These are phyloP conservation scores for Metarhizium sp. DNA, from an alignment of 2,329 filamentous ascomycete genomes.

Conservation along the genomic window DNA sequence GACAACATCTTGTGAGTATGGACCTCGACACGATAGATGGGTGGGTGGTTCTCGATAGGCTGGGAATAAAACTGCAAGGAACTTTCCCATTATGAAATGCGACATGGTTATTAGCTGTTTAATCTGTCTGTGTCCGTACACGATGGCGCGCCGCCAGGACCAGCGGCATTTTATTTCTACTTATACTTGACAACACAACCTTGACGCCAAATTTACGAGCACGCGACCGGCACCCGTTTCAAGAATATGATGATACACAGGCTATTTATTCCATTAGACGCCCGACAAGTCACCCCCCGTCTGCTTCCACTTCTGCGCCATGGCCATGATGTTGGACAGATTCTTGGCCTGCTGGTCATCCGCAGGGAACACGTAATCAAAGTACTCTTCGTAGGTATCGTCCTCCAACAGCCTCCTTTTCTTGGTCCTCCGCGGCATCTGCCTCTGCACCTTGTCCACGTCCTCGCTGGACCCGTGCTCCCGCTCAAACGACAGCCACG, in stretches of 20 bases:
- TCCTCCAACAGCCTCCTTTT: conserved; percentile 87
- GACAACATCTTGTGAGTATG: too few relatives aligned
- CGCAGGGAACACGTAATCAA: conserved; percentile 94
- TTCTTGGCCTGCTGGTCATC: conserved; percentile 83
- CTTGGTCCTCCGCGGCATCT: conserved; percentile 92
- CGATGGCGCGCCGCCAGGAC: too few relatives aligned
- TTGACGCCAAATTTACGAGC: too few relatives aligned
- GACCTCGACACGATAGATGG: too few relatives aligned
- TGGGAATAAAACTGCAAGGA: too few relatives aligned
- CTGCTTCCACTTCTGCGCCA: conserved; percentile 82
- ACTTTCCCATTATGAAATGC: too few relatives aligned
- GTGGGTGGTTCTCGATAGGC: too few relatives aligned
- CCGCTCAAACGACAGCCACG: conserved; percentile 87
- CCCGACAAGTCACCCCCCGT: conserved; percentile 28
- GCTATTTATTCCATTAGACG: conserved; percentile 9
- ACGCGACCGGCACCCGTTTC: too few relatives aligned
- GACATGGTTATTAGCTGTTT: too few relatives aligned
- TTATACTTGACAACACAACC: too few relatives aligned
- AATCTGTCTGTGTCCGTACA: too few relatives aligned
- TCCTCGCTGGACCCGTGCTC: conserved; percentile 70
- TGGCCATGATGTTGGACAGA: conserved; percentile 72
- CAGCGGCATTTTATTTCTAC: too few relatives aligned
- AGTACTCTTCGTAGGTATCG: conserved; percentile 86
- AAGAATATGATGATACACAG: neutral
- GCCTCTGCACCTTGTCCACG: conserved; percentile 73